These are phyloP conservation scores for Podila epicladia DNA, from an alignment of 192 early-diverging fungal genomes.

Conservation along the genomic window DNA sequence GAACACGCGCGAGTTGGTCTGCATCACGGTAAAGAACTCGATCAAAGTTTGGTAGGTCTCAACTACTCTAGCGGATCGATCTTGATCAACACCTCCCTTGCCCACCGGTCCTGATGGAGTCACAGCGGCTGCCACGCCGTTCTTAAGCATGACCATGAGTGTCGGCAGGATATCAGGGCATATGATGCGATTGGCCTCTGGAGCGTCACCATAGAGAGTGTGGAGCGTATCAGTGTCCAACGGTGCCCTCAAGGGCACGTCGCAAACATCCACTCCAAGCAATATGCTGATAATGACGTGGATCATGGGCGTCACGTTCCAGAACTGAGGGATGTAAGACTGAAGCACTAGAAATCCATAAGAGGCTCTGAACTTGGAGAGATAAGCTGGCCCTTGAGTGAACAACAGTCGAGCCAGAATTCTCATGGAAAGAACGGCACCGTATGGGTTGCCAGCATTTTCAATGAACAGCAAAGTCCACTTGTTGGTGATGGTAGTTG, in stretches of 20 bases:
- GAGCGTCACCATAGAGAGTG: constrained; percentile 46
- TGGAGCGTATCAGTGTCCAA: constrained; percentile 63
- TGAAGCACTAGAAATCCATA: constrained; percentile 67
- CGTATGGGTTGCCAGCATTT: constrained; percentile 58
- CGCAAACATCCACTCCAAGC: constrained; percentile 62
- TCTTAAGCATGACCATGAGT: constrained; percentile 59
- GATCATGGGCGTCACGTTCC: constrained; percentile 67
- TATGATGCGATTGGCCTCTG: constrained; percentile 21
- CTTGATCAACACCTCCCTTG: constrained; percentile 21
- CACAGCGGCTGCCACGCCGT: constrained; percentile 45
- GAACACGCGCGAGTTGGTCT: constrained; percentile 57
- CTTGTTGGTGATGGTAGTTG: constrained; percentile 66
- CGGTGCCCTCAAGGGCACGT: constrained; percentile 55
- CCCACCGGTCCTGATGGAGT: constrained; percentile 17
- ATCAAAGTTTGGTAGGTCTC: constrained; percentile 55
- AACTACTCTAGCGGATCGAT: constrained; percentile 38
- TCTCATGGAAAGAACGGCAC: constrained; percentile 62
- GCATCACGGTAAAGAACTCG: constrained; percentile 60
- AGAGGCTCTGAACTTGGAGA: constrained; percentile 58
- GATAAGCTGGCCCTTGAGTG: constrained; percentile 57
- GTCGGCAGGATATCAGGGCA: constrained; percentile 61
- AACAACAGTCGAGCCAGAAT: constrained; percentile 61
- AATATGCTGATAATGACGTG: constrained; percentile 63
- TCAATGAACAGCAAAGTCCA: constrained; percentile 73
- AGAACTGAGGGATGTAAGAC: constrained; percentile 64